A percentile compares a stretch with the other conserved stretches of the same genome.
Conservation (phyloP, 495 filamentous ascomycete species). For the Aspergillus bridgeri region DNA sequence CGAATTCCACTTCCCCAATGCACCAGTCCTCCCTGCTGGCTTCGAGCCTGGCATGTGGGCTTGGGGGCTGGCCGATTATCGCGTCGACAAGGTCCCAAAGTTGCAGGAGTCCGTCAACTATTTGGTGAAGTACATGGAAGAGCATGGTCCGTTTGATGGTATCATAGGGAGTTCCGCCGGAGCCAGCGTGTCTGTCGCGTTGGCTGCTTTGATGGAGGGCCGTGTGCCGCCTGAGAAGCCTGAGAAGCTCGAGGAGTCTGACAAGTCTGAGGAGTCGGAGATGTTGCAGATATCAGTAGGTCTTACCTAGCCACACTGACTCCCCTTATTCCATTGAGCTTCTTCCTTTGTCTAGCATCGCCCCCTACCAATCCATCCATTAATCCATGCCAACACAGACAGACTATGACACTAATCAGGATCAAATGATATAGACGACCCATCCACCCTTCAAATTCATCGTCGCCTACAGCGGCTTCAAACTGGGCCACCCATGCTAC, state of each 20-base stretch:
- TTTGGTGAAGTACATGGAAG: not conserved
- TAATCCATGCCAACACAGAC: too few relatives aligned
- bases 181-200: too few relatives aligned
- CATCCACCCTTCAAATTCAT: not conserved
- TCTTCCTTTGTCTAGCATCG: too few relatives aligned
- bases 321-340: too few relatives aligned
- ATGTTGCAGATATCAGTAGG: too few relatives aligned
- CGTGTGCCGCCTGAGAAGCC: too few relatives aligned
- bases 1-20: not conserved
- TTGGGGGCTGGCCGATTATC: not conserved
- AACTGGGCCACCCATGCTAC: not conserved
- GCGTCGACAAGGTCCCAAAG: not conserved
- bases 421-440: not conserved
- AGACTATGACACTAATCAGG: too few relatives aligned
- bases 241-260: too few relatives aligned
- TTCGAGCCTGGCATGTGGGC: not conserved
- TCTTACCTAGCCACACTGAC: too few relatives aligned
- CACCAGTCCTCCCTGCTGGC: not conserved
- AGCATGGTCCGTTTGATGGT: not conserved
- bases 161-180: not conserved
- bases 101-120: not conserved
- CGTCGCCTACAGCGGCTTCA: not conserved
- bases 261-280: too few relatives aligned
- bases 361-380: too few relatives aligned
- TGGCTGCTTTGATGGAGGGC: too few relatives aligned